A percentile compares a stretch with the other conserved stretches of the same genome.
phyloP scores from a whole-genome alignment of 176 grass and related monocot species.

The Raddia guianensis region DNA sequence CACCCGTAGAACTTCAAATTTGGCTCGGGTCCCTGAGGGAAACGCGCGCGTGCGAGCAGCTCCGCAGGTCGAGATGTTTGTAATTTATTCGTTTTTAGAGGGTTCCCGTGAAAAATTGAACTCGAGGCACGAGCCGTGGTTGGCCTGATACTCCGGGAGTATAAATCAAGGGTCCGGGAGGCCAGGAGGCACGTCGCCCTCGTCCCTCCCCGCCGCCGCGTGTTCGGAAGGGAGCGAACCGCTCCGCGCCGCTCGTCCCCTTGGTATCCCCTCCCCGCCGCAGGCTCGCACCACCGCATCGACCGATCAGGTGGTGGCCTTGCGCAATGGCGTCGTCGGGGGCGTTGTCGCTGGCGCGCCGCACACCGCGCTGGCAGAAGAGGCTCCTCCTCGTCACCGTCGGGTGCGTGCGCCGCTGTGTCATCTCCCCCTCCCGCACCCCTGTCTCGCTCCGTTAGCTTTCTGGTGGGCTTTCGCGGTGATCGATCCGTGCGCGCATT shows the following conservation, averaged over 20 bases:
- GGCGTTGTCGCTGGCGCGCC: conserved; percentile 36
- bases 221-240: conserved; percentile 47
- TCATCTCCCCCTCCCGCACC: not conserved
- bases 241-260: conserved; percentile 14
- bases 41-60: not conserved
- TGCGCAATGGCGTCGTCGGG: conserved; percentile 20
- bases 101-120: not conserved
- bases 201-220: conserved; percentile 51
- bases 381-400: conserved; percentile 56
- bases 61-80: not conserved
- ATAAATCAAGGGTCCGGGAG: conserved; percentile 34
- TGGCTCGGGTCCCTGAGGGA: not conserved
- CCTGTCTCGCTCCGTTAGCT: not conserved
- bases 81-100: not conserved
- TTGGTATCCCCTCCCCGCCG: not conserved
- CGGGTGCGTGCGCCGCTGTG: conserved; percentile 53
- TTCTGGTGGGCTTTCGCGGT: not conserved
- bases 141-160: not conserved
- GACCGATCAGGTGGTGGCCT: conserved; percentile 8
- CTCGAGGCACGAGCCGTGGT: not conserved
- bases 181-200: conserved; percentile 18
- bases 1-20: accelerated
- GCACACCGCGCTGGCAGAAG: conserved; percentile 47
- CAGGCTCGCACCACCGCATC: not conserved
- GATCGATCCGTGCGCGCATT: conserved; percentile 21